Evolutionary conservation across 352 stramenopile genomes (phyloP), one percentile per base, ranked within the genome.

Genomic region (Globisporangium cystogenes): DNA sequence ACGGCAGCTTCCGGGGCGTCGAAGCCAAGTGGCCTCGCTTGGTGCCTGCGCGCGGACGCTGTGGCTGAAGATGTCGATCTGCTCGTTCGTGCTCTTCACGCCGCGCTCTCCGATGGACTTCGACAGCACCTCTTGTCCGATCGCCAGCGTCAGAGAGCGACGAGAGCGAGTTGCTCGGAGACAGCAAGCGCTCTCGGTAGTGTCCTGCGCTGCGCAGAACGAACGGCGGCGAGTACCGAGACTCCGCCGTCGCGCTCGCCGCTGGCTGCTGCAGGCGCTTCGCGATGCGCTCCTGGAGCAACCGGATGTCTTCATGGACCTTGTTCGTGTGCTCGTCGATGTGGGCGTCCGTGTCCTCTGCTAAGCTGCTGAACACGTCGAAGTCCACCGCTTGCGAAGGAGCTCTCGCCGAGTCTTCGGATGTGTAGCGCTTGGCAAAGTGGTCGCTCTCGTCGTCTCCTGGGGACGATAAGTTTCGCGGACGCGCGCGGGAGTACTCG

Each of bases 301-400:
- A 51, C 16, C 74, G 73, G 37, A 91, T 82, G 50, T 93, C 82
- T 49, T 85, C 75, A 52, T 89, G 82, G 26, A 93, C 67, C 26
- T 76, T 87, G 41, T 48, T 82, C 1, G 77, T 81, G 37, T 80
- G 78, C 7, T 66, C 64, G 18, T 92, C 76, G 20, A 92, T 74
- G 18, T 37, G 51, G 1, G 24, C 36, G 12, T 54, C 48, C 31
- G 64, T 49, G 2, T 63, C 52, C 51, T 82, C 76, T 53, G 40
- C 40, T 15, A 45, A 16, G n/a, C 40, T 45, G 40, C 27, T 27
- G 40, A 45, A 45, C 2, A 45, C 40, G 4, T n/a, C 20, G 20
- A 4, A 45, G 4, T 45, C n/a, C 20, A 14, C 15, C 7, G 40
- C n/a, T n/a, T n/a, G n/a, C n/a, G 18, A 2, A 23, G 23, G 40